A percentile compares a stretch with the other conserved stretches of the same genome.
Evolutionary conservation across 306 rosid genomes (phyloP).

Genomic region (Cucumis hystrix): DNA sequence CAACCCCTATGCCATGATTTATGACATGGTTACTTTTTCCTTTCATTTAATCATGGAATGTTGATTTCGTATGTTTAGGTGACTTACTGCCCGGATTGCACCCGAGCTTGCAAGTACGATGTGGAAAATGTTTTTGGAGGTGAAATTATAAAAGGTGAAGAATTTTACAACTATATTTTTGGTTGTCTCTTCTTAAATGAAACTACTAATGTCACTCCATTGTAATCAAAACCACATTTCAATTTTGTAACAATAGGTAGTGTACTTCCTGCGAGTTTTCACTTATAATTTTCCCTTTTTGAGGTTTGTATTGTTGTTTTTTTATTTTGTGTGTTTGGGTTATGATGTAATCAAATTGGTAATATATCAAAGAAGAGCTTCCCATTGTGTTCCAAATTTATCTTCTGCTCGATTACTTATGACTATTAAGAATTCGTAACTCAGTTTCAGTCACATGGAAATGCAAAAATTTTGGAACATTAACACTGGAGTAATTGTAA

Average conservation of each 20-base stretch:
- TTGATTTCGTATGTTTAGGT: constrained; percentile 33
- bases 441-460: too few relatives aligned
- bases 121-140: constrained; percentile 37
- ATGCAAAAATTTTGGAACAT: too few relatives aligned
- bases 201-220: constrained; percentile 44
- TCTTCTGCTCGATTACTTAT: too few relatives aligned
- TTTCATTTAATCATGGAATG: background rate
- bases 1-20: too few relatives aligned
- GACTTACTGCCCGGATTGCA: constrained; percentile 93
- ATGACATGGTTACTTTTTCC: background rate
- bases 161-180: constrained; percentile 65
- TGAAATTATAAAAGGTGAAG: constrained; percentile 38
- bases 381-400: too few relatives aligned
- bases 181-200: constrained; percentile 75
- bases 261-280: too few relatives aligned
- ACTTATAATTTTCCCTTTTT: background rate
- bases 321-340: too few relatives aligned
- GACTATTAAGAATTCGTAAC: too few relatives aligned
- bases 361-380: too few relatives aligned
- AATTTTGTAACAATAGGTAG: background rate
- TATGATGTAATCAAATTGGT: too few relatives aligned
- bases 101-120: constrained; percentile 82
- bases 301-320: background rate
- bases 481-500: background rate
- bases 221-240: constrained; percentile 16